A percentile compares a stretch with the other conserved stretches of the same genome.
Conservation (phyloP, 2,329 filamentous ascomycete genomes). For the Nemania diffusa region DNA sequence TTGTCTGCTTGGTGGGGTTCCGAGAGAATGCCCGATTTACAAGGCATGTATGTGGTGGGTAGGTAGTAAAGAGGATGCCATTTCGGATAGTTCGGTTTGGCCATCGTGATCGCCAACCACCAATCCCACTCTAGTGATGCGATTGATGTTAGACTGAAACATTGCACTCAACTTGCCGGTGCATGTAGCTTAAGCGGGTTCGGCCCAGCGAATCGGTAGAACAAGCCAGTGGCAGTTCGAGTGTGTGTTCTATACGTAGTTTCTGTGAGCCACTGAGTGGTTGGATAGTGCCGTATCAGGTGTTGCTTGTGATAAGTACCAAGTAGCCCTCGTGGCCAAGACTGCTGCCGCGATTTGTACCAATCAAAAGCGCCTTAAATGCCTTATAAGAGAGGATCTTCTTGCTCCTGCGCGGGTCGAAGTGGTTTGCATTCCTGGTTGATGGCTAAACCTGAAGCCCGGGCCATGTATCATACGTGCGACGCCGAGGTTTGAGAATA, state of each 20-base stretch:
- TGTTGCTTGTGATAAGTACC: background rate
- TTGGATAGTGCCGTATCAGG: background rate
- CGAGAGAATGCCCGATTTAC: background rate
- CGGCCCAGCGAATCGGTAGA: conserved; percentile 3
- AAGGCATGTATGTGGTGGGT: background rate
- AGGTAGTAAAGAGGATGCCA: background rate
- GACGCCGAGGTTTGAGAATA: conserved; percentile 26
- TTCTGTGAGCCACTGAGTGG: background rate
- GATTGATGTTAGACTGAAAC: conserved; percentile 10
- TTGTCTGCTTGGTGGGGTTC: background rate
- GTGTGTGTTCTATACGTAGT: background rate
- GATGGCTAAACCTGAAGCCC: conserved; percentile 4
- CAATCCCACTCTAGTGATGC: background rate
- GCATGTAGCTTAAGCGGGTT: background rate
- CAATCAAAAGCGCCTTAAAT: background rate
- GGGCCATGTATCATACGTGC: conserved; percentile 22
- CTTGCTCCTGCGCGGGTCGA: background rate
- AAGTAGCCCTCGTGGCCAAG: background rate
- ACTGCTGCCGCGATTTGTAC: background rate
- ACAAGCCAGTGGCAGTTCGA: background rate
- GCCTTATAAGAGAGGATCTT: background rate
- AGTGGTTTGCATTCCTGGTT: background rate
- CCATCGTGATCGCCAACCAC: background rate
- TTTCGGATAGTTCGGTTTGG: background rate
- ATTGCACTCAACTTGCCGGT: background rate